A percentile compares a stretch with the other conserved stretches of the same genome.
These are phyloP conservation scores for Coemansia sp. DNA, from an alignment of 192 early-diverging fungal species.

Conservation along the genomic window DNA sequence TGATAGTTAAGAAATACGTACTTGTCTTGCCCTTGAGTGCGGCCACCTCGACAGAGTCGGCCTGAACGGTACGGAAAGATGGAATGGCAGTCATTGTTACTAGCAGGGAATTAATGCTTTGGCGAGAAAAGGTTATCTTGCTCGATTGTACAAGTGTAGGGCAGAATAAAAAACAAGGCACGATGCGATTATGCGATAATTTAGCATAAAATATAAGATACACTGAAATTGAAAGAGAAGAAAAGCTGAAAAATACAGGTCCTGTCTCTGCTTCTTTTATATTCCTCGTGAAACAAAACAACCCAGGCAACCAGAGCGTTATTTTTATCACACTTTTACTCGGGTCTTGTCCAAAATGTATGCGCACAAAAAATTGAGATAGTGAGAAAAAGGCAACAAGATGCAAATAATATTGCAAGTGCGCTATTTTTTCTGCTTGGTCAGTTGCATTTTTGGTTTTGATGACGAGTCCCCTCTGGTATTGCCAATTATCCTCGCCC, in stretches of 20 bases:
- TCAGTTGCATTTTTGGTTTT: neutral
- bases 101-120: neutral
- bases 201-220: too few relatives aligned
- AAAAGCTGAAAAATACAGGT: neutral
- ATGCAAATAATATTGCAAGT: neutral
- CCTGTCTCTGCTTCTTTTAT: constrained; percentile 12
- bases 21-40: constrained; percentile 54
- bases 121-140: neutral
- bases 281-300: constrained; percentile 4
- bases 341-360: neutral
- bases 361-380: neutral
- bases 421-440: constrained; percentile 8
- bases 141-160: neutral
- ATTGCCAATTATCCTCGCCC: neutral
- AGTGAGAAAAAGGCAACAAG: neutral
- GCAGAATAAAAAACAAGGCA: too few relatives aligned
- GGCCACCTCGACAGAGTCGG: constrained; percentile 46
- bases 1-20: constrained; percentile 19
- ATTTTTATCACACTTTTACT: neutral
- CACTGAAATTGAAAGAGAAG: neutral
- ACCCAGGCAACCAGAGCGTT: neutral
- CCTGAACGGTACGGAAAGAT: constrained; percentile 43
- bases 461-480: neutral
- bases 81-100: constrained; percentile 41
- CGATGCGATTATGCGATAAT: too few relatives aligned